Evolutionary conservation across 2,329 filamentous ascomycete genomes (phyloP), one percentile per base, ranked within the genome.

Genomic region (Onygenales sp.): DNA sequence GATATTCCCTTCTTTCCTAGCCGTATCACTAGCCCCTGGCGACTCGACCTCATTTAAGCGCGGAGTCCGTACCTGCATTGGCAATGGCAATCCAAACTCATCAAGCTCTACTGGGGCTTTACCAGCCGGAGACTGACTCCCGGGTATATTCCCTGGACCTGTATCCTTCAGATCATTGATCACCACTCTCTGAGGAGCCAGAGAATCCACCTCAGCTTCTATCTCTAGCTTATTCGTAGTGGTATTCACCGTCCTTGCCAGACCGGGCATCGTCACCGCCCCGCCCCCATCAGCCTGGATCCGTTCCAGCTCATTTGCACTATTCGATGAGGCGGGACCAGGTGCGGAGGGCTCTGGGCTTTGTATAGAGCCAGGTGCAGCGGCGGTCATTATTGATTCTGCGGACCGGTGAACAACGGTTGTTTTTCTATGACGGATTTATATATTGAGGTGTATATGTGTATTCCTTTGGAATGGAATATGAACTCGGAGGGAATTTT

Each of bases 81-180:
- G 68, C 56, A 71, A 66, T 6, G 69, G 69, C 13, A 72, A 62
- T 1, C 69, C 69, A 57, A 72, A 72, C 45, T 71, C 69, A 48
- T 72, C 69, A 32, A 70, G 17, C 21, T 44, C 42, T 3, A 8
- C n/a, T 3, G 14, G 14, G 42, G 42, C 9, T n/a, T 39, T 39
- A 39, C 5, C 21, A 4, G 21, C 21, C 21, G 21, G 21, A 27
- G 21, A 27, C 4, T 27, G 21, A 4, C 21, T 27, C 4, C 21
- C 21, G 21, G 3, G 21, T 27, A 27, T 27, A 27, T 27, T 27
- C 21, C 21, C 21, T 27, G 21, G 21, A 4, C 21, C 21, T 27
- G 21, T 27, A 27, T 39, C 36, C 36, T 39, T 39, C 13, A n/a
- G 13, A n/a, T 49, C 47, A 1, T 17, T 8, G 33, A 17, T 2